Evolutionary conservation across 257 asterid genomes (phyloP), one percentile per base, ranked within the genome.

Genomic region (Solanum rostratum): DNA sequence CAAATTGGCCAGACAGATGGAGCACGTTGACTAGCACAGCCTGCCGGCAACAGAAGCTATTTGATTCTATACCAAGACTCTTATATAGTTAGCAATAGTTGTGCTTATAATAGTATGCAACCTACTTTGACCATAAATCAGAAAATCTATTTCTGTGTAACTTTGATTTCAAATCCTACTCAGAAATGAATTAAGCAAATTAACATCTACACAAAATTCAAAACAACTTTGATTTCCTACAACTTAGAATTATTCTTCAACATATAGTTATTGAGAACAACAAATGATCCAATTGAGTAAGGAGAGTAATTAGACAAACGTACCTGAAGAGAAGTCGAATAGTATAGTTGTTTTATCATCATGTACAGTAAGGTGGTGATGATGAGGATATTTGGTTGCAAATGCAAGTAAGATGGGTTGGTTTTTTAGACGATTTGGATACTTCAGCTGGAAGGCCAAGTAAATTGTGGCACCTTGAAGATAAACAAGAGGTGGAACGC

Each of bases 271-370:
- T 24, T 62, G 30, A 62, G 15, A 62, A 62, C 10, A 37, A 62
- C 37, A 62, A 62, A 24, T 27, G 70, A 13, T 24, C 39, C 39
- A 62, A 24, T 24, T 30, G 49, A 14, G 19, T 13, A 81, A 57
- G 10, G 27, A 59, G 30, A 24, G 13, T 16, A 54, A 60, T 24
- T 16, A 37, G 3, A 86, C 10, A 55, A 43, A 80, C 85, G 12
- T 15, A 96, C 97, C 98, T 88, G 97, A 87, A 82, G 97, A 93
- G 91, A 96, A 96, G 85, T 96, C 98, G 1, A 93, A 91, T 10
- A 39, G 20, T 1, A 92, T 82, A 59, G 92, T 86, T 1, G 91
- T 89, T 89, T 96, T 96, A 88, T 96, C 99, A 3, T 96, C 98
- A 22, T 96, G 99, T 80, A 88, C 83, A 4, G 97, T 88, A 30